These are phyloP conservation scores for Leptographium lundbergii DNA, from an alignment of 2,329 filamentous ascomycete genomes.

Conservation along the genomic window DNA sequence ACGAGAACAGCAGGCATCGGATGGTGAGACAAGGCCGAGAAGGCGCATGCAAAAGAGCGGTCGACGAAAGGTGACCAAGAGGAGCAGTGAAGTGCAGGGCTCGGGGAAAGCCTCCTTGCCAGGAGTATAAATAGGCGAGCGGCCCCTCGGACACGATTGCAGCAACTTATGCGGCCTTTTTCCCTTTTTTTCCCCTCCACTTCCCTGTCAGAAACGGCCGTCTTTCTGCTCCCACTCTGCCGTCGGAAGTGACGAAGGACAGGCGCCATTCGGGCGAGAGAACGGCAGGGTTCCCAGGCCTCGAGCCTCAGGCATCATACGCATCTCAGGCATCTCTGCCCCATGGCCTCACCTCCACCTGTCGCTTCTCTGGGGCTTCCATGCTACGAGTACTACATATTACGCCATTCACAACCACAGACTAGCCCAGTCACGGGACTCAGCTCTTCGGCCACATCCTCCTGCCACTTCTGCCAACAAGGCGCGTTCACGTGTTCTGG, in stretches of 20 bases:
- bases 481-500: conserved; percentile 1
- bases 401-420: not conserved
- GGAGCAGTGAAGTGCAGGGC: not conserved
- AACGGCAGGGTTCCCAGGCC: not conserved
- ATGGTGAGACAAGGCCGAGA: not conserved
- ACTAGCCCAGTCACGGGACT: not conserved
- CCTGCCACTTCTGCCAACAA: not conserved
- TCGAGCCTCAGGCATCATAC: no score
- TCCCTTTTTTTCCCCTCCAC: not conserved
- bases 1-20: not conserved
- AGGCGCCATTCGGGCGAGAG: not conserved
- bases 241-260: not conserved
- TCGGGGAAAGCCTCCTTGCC: not conserved
- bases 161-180: not conserved
- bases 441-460: no score
- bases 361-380: not conserved
- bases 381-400: not conserved
- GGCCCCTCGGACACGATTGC: not conserved
- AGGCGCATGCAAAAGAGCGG: not conserved
- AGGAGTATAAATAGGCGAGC: conserved; percentile 23
- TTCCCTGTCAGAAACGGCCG: not conserved
- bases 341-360: no score
- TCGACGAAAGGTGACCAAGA: not conserved
- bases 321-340: no score
- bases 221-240: not conserved